These are phyloP conservation scores for Neonectria neomacrospora DNA, from an alignment of 2,329 filamentous ascomycete species.

Conservation along the genomic window DNA sequence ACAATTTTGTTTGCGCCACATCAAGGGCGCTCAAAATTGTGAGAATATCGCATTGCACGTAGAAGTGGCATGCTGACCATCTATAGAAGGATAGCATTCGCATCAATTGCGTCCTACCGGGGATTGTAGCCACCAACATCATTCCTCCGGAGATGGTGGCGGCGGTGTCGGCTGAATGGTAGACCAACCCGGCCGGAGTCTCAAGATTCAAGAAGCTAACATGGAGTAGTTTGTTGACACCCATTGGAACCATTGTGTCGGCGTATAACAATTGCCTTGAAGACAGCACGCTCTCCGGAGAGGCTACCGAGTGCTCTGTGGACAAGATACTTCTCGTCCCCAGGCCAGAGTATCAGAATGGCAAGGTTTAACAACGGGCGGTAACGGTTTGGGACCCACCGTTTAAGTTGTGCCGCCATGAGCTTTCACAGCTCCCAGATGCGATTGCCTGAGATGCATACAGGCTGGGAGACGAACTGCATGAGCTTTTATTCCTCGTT, in stretches of 20 bases:
- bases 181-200: neutral
- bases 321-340: conserved; percentile 46
- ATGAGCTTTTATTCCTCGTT: neutral
- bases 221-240: conserved; percentile 52
- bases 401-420: conserved; percentile 57
- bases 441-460: conserved; percentile 35
- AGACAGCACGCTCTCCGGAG: conserved; percentile 54
- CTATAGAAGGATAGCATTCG: conserved; percentile 57
- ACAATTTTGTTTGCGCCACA: conserved; percentile 52
- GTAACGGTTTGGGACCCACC: conserved; percentile 61
- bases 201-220: neutral
- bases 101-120: conserved; percentile 61
- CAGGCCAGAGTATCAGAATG: conserved; percentile 52
- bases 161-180: conserved; percentile 51
- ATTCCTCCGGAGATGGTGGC: conserved; percentile 57
- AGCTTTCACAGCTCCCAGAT: conserved; percentile 53
- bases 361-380: conserved; percentile 53
- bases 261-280: conserved; percentile 60
- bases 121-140: conserved; percentile 57
- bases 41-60: neutral
- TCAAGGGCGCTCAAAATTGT: conserved; percentile 52
- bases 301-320: conserved; percentile 57
- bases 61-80: neutral
- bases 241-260: conserved; percentile 54
- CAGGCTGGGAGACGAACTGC: neutral